Evolutionary conservation across 148 eudicot species (phyloP).

Genomic region (Vaccinium macrocarpon): DNA sequence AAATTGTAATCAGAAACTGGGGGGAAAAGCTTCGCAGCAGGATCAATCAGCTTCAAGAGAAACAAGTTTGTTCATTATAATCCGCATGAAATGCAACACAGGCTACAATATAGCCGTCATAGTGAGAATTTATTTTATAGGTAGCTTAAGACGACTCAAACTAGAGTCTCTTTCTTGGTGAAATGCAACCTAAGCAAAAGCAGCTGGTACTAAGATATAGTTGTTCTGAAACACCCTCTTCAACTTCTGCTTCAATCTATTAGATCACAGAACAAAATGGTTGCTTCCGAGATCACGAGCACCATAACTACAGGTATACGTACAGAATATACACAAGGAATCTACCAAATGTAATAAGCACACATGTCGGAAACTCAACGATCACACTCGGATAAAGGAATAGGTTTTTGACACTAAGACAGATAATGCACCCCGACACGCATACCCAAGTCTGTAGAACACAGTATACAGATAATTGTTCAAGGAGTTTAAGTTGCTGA

Average conservation of each 20-base stretch:
- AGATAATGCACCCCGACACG: not conserved
- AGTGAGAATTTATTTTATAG: not conserved
- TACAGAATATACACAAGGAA: not conserved
- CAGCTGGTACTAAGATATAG: not conserved
- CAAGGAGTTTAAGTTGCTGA: not conserved
- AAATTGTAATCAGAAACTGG: constrained; percentile 16
- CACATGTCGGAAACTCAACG: no score
- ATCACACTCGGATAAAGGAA: not conserved
- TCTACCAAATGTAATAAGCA: not conserved
- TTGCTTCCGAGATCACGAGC: not conserved
- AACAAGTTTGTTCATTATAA: constrained; percentile 4
- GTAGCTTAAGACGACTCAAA: not conserved
- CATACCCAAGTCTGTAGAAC: not conserved
- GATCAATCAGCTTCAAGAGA: not conserved
- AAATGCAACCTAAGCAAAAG: not conserved
- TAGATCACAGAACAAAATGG: not conserved
- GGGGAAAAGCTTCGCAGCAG: not conserved
- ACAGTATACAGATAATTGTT: not conserved
- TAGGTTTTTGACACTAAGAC: not conserved
- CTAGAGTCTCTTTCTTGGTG: not conserved
- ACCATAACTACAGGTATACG: not conserved
- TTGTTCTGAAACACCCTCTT: not conserved
- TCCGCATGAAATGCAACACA: not conserved
- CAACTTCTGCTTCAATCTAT: constrained; percentile 1
- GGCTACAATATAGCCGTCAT: not conserved